Base-by-base conservation (phyloP, 352 stramenopile species). In the Globisporangium orthogonon region DNA sequence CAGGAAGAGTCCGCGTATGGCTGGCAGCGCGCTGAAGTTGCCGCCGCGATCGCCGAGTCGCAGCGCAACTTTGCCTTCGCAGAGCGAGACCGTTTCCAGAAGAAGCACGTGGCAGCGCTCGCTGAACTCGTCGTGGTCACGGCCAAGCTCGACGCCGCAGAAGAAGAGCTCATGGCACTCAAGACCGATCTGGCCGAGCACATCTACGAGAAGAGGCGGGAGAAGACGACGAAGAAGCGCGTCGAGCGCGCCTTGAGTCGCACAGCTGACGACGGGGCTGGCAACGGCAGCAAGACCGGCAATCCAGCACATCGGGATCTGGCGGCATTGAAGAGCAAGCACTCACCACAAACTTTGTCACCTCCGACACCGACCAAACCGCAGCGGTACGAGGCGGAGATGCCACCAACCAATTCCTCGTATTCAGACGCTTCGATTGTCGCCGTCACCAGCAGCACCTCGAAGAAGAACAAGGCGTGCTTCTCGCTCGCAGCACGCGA, bases 51-150 rank as follows among this genome's bases (percentile, higher is more conserved):
- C 1, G 67, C 78, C 3, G 80, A 91, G 30, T 87, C 78, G 9
- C 76, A 87, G 54, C 76, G 80, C 47, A 91, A 86, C 52, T 80
- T 85, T 33, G 73, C 74, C 30, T 75, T 87, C 7, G 69, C 54
- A 4, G 76, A 89, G 49, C 78, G 78, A 3, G 76, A 89, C 33
- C 65, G 71, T 39, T 63, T 74, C 7, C 73, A 83, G 23, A 73
- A 71, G 11, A 68, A 72, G 9, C 72, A 83, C 50, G 54, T 63
- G 0, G 76, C 75, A 0, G 62, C 69, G 2, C 45, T 86, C 5
- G 69, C 71, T 0, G 80, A 91, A 35, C 68, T 87, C 0, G 41
- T 83, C 1, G 48, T 87, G 17, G 52, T 68, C 2, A 78, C 71
- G 0, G 74, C 78, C 29, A 70, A 76, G 0, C 70, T 91, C 11